Base-by-base conservation (phyloP, 257 asterid genomes). In the Solanum arcanum region DNA sequence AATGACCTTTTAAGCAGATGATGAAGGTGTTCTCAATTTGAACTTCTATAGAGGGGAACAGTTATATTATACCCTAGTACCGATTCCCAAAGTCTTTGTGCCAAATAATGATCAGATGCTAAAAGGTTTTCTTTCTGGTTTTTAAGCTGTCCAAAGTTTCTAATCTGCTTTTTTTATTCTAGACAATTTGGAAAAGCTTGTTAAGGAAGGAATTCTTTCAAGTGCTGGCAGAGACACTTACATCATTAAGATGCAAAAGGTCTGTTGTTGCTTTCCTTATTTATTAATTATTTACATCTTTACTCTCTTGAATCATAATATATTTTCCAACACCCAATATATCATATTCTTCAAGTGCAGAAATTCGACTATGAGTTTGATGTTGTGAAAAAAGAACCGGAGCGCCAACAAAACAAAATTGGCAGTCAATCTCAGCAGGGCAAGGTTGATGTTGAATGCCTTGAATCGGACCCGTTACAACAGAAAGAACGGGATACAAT, bases 171-270 rank as follows among this genome's bases (percentile, higher is more conserved):
- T 88, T 42, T 60, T 89, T 64, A 66, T 90, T 72, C 70, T 92
- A 97, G 98, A 94, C 88, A 94, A 93, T 86, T 89, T 95, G 94
- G 95, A 90, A 73, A 93, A 92, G 93, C 98, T 97, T 73, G 91
- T 89, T 91, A 92, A 88, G 91, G 96, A 93, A 91, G 89, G 91
- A 20, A 33, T 92, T 82, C 31, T 95, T 87, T 91, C 96, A 47
- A 94, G 90, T 92, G 87, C 91, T 88, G 94, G 93, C 56, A 93
- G 64, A 76, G 97, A 94, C 74, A 88, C 64, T 56, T 56, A 18
- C 89, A 81, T 75, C 89, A 92, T 95, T 88, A 94, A 92, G 59
- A 93, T 72, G 91, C 88, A 90, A 80, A 91, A 94, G 98, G 98
- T 96, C 80, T 68, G 69, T 72, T 78, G 41, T 39, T 18, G 35